A percentile compares a stretch with the other conserved stretches of the same genome.
These are phyloP conservation scores for Pseudopediastrum boryanum DNA, from an alignment of 139 green algal genomes.

Conservation along the genomic window DNA sequence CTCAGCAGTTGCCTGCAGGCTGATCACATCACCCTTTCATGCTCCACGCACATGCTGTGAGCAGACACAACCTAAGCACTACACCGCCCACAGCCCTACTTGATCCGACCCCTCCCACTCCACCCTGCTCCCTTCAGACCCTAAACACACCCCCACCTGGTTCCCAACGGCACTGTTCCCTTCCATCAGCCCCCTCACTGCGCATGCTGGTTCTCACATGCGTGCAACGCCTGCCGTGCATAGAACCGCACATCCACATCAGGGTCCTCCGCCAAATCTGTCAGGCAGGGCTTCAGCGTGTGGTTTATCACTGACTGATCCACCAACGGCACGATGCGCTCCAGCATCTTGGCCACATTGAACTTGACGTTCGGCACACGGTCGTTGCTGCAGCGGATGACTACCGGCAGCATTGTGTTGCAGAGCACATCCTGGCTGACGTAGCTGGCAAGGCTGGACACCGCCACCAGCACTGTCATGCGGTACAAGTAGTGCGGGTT, in stretches of 20 bases:
- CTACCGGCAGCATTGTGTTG: constrained; percentile 85
- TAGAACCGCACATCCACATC: constrained; percentile 97
- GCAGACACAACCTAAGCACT: no score
- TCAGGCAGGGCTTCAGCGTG: constrained; percentile 84
- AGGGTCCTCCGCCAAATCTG: constrained; percentile 81
- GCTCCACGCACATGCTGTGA: no score
- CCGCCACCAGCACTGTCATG: constrained; percentile 89
- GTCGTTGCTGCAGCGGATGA: constrained; percentile 85
- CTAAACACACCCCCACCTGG: no score
- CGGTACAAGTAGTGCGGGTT: constrained; percentile 95
- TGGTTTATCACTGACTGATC: constrained; percentile 69
- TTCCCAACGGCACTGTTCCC: no score
- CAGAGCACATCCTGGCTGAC: constrained; percentile 85
- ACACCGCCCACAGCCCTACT: no score
- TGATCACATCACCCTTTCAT: no score
- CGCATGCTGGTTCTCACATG: constrained; percentile 43
- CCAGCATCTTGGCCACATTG: constrained; percentile 91
- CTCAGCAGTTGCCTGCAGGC: no score
- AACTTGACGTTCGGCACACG: constrained; percentile 93
- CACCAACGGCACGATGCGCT: constrained; percentile 78
- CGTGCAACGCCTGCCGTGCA: constrained; percentile 69
- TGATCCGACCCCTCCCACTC: no score
- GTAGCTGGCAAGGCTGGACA: constrained; percentile 80
- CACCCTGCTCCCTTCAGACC: no score
- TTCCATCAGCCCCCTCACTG: neutral